Evolutionary conservation across 2,329 filamentous ascomycete genomes (phyloP), one percentile per base, ranked within the genome.

Genomic region (Alternaria sp.): DNA sequence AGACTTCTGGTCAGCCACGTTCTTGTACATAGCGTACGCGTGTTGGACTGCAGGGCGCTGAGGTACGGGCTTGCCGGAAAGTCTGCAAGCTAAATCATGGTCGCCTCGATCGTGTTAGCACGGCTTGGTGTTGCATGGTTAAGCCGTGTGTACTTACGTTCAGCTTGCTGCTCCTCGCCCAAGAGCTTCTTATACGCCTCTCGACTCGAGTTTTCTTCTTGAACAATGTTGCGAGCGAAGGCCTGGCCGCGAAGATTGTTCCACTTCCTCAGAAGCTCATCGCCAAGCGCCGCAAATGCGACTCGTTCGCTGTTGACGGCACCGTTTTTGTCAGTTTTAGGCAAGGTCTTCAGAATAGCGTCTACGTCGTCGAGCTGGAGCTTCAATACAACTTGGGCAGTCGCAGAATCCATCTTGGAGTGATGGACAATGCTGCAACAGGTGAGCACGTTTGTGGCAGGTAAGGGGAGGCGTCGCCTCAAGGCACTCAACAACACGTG

Each of bases 341-440:
- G 18, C 18, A 53, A 34, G 8, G 60, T 28, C 27, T 61, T 54
- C 3, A 67, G 48, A 11, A 65, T 41, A 3, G 36, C 54, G 11
- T 63, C 54, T 32, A 66, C 57, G 32, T 68, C 63, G 3, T 60
- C 50, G 10, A 69, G 59, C 32, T 68, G 62, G 3, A 68, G 34
- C 49, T 59, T 52, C 7, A 66, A n/a, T 2, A 62, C 65, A 1
- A 66, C 20, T 4, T 49, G 32, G 10, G 63, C 58, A 4, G 52
- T 57, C 1, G 27, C 50, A 5, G 58, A 16, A 16, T 36, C 32
- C 14, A 36, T 36, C 32, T 36, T 14, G 14, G 32, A 3, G 32
- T 6, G 32, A 36, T 36, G 0, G 1, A 16, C 14, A 32, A 12
- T 12, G 11, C 30, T 32, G 30, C 10, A 32, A 32, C 30, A 32